Evolutionary conservation across 768 basidiomycete genomes (phyloP).

Genomic region (Leucogyrophana mollusca): DNA sequence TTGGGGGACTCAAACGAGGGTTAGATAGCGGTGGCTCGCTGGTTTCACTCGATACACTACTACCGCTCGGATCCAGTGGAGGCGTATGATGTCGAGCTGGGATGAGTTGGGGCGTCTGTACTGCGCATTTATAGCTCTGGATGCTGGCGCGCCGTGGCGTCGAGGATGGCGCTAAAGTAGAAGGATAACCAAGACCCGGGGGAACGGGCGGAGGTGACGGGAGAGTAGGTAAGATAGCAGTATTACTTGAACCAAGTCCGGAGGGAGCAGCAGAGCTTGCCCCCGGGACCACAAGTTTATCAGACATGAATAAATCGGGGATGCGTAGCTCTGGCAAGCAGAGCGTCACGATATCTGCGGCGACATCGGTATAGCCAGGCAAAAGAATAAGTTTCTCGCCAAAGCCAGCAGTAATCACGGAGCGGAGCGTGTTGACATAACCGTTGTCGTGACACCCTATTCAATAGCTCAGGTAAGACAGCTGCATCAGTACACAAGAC

Average conservation of each 20-base stretch:
- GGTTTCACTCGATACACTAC: constrained; percentile 45
- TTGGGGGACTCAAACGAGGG: constrained; percentile 28
- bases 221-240: background rate
- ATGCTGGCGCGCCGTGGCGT: constrained; percentile 21
- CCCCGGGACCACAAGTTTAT: constrained; percentile 40
- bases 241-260: constrained; percentile 14
- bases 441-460: constrained; percentile 74
- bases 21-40: constrained; percentile 31
- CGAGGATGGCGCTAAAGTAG: constrained; percentile 12
- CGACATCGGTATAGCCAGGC: constrained; percentile 61
- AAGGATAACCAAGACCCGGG: background rate
- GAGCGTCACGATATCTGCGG: constrained; percentile 56
- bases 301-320: constrained; percentile 57
- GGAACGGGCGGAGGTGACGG: constrained; percentile 4
- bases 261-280: constrained; percentile 19
- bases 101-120: constrained; percentile 14
- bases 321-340: constrained; percentile 51
- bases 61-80: constrained; percentile 42
- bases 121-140: constrained; percentile 44
- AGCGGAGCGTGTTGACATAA: constrained; percentile 60
- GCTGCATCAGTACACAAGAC: constrained; percentile 3
- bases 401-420: constrained; percentile 63
- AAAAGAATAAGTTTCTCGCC: constrained; percentile 65
- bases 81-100: constrained; percentile 33
- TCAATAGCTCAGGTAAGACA: background rate